Base-by-base conservation (phyloP, 1,284 basidiomycete genomes). In the Athelia sp. region DNA sequence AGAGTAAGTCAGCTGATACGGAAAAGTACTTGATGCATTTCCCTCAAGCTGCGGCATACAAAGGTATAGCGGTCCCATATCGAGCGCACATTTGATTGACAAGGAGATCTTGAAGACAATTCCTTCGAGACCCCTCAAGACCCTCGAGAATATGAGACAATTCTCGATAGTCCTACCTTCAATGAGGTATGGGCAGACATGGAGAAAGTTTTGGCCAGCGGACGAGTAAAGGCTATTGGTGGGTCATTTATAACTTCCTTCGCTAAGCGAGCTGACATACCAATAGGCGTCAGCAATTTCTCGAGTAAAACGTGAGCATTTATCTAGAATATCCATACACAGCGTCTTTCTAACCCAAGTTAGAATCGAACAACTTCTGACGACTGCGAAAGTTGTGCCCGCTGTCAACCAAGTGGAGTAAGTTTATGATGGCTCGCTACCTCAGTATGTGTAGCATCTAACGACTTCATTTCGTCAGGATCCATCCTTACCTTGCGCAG, bases 161-260 rank as follows among this genome's bases (percentile, higher is more conserved):
- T 68, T 45, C 70, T 71, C 57, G 65, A 70, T 15, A 59, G 59
- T 19, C 71, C 71, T 50, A 66, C 70, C 26, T 67, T 77, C 53
- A 62, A 63, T 50, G 64, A 79, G 46, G 78, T 77, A 0, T 82
- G 78, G 78, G 62, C 62, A 22, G 69, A 73, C 50, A 77, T 78
- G 75, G 79, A 79, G 62, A 71, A 68, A 50, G 52, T 73, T 1
- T 62, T 70, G 45, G 63, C 53, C 24, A 65, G 62, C 13, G 72
- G 71, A 43, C 75, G 73, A 61, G 72, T 71, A 40, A 70, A 69
- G 59, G 70, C 74, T 3, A 79, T 79, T 52, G 76, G 76, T 52
- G 19, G 15, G 36, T 40, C 6, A 17, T n/a, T n/a, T n/a, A n/a
- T 40, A 40, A 17, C 4, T 40, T 9, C 4, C 8, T 40, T 4